Percentiles rank a stretch among this genome's conserved stretches.
These are phyloP conservation scores for Mycena vitilis DNA, from an alignment of 768 basidiomycete species.

Conservation along the genomic window DNA sequence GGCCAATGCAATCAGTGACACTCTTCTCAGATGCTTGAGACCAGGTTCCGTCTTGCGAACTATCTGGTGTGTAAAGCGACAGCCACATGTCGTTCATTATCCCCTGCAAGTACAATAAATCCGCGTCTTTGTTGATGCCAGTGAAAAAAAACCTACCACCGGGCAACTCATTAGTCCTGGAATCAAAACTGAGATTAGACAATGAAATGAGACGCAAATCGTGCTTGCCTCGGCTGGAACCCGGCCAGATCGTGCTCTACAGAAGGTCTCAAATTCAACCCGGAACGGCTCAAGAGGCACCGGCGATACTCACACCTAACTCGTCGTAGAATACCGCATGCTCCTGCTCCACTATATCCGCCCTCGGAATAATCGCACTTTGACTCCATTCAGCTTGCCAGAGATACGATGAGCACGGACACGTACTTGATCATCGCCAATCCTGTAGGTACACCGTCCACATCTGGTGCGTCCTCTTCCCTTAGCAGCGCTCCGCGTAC, in stretches of 20 bases:
- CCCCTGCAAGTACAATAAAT: constrained; percentile 2
- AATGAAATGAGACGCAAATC: not conserved
- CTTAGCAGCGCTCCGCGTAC: constrained; percentile 5
- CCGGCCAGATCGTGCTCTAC: not conserved
- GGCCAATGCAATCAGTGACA: constrained; percentile 13
- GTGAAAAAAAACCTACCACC: not conserved
- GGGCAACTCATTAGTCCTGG: not conserved
- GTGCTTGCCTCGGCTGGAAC: not conserved
- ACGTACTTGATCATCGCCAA: constrained; percentile 17
- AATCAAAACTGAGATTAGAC: not conserved
- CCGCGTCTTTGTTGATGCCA: not conserved
- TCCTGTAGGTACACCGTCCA: constrained; percentile 6
- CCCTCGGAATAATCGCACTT: not conserved
- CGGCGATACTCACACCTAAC: not conserved
- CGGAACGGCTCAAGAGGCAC: not conserved
- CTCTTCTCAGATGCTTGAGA: constrained; percentile 6
- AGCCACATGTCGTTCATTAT: not conserved
- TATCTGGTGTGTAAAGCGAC: constrained; percentile 19
- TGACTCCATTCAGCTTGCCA: not conserved
- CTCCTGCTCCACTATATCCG: not conserved
- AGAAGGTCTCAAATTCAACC: not conserved
- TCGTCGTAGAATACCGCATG: not conserved
- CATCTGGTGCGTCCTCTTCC: constrained; percentile 7
- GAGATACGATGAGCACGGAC: not conserved
- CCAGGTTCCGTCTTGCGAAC: constrained; percentile 13